Conservation (phyloP, 805 yeast species). For the Myxozyma melibiosi region DNA sequence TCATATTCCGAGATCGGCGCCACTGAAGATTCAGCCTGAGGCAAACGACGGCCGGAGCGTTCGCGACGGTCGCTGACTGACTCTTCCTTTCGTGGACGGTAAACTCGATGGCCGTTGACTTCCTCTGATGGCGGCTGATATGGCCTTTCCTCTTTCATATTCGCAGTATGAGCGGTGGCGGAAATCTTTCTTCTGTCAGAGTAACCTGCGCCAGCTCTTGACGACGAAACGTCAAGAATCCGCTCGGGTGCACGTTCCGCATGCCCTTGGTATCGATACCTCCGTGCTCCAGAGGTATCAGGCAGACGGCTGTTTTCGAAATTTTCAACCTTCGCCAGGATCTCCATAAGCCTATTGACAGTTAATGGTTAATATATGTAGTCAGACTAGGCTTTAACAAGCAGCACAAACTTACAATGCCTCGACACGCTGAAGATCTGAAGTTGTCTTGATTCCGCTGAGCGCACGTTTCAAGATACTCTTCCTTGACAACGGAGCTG, state of each 20-base stretch:
- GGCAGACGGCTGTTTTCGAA: background rate
- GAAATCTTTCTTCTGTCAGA: no score
- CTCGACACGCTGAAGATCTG: conserved; percentile 23
- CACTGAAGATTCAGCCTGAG: no score
- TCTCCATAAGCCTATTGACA: conserved; percentile 10
- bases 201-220: no score
- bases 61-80: no score
- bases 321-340: conserved; percentile 21
- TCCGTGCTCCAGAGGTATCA: background rate
- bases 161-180: no score
- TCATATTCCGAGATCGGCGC: no score
- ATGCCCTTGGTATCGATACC: background rate
- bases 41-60: no score
- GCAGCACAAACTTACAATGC: conserved; percentile 9
- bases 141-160: no score
- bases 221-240: no score
- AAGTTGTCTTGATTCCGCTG: conserved; percentile 12
- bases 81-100: no score
- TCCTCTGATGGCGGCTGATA: no score
- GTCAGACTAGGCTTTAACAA: background rate
- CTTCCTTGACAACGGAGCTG: background rate
- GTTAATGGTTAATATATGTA: background rate
- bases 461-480: conserved; percentile 18
- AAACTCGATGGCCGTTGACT: no score
- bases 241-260: background rate